Percentiles rank a stretch among this genome's conserved stretches.
Evolutionary conservation across 176 grass and related monocot genomes (phyloP).

Genomic region (Zizania latifolia): DNA sequence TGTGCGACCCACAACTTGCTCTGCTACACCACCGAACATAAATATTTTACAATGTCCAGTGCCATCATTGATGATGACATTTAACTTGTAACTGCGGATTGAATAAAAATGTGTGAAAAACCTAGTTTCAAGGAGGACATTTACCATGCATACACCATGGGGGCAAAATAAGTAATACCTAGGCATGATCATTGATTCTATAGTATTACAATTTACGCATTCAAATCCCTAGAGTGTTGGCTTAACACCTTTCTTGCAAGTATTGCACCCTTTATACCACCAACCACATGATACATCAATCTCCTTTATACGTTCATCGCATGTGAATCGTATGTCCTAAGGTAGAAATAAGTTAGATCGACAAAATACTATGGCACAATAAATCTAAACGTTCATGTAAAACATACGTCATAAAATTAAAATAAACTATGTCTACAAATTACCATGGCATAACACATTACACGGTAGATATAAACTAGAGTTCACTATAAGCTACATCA

Average conservation of each 20-base stretch:
- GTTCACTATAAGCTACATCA: too few species aligned
- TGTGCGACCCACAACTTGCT: not conserved
- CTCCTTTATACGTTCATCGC: not conserved
- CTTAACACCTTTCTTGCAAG: not conserved
- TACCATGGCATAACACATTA: too few species aligned
- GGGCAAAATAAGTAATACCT: not conserved
- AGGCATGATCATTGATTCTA: not conserved
- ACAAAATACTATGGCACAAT: too few species aligned
- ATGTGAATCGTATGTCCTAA: not conserved
- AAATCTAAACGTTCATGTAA: too few species aligned
- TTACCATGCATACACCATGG: too few species aligned
- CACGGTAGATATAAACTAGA: too few species aligned
- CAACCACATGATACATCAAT: not conserved
- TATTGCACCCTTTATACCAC: not conserved
- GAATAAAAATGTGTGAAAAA: not conserved
- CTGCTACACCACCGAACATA: not conserved
- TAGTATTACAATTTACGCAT: not conserved
- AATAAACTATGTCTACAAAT: too few species aligned
- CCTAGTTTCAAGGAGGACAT: too few species aligned
- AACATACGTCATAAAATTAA: too few species aligned
- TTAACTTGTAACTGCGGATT: not conserved
- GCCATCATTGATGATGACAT: not conserved
- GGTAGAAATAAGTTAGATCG: not conserved
- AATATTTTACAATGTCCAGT: not conserved
- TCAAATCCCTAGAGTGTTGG: not conserved